These are phyloP conservation scores for Dendrocalamus sinicus DNA, from an alignment of 176 grass and related monocot species.

Conservation along the genomic window DNA sequence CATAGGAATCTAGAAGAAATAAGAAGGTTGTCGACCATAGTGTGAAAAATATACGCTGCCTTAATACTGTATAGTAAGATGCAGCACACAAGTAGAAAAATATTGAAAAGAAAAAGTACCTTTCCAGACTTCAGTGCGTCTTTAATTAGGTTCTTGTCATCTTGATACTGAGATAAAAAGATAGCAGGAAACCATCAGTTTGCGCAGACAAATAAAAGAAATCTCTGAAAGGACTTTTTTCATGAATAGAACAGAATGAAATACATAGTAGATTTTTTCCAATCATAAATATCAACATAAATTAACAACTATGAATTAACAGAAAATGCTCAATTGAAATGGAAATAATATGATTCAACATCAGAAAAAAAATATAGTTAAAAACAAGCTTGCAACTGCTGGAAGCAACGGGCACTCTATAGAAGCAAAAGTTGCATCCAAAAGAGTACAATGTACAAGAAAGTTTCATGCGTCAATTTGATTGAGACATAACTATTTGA, in stretches of 20 bases:
- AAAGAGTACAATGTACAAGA: constrained; percentile 22
- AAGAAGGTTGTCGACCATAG: constrained; percentile 28
- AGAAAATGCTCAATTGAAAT: background rate
- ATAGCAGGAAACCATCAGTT: constrained; percentile 15
- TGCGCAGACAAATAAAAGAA: background rate
- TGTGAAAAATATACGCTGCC: background rate
- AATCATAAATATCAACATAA: constrained; percentile 21
- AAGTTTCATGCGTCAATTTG: background rate
- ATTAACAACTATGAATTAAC: background rate
- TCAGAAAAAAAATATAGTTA: background rate
- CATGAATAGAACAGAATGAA: background rate
- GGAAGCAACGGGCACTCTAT: background rate
- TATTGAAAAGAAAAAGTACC: constrained; percentile 6
- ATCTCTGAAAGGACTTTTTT: background rate
- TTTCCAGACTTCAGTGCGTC: constrained; percentile 45
- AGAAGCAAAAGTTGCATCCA: background rate
- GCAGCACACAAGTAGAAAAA: background rate
- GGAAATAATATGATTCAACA: background rate
- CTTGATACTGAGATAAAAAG: constrained; percentile 37
- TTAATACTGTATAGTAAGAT: constrained; percentile 28
- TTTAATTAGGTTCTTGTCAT: constrained; percentile 42
- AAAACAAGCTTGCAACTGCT: constrained; percentile 19
- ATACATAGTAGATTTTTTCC: background rate
- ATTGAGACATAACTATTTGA: background rate
- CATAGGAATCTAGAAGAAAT: constrained; percentile 71